phyloP scores from a whole-genome alignment of 192 early-diverging fungal species.

The Umbelopsis ramanniana region DNA sequence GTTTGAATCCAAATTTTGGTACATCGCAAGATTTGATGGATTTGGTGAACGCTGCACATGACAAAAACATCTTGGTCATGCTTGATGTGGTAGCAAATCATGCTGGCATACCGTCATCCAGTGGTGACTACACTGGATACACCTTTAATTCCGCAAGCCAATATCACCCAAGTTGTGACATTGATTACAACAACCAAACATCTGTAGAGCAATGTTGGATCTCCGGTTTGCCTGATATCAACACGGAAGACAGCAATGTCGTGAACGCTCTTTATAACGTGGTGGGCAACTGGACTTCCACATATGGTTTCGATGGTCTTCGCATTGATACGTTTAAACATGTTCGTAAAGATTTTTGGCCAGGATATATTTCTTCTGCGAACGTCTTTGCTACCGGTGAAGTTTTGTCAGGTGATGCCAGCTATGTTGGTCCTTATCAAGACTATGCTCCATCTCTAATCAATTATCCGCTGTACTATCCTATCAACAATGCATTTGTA shows the following conservation, averaged over 20 bases:
- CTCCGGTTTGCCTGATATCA: slow-evolving; percentile 32
- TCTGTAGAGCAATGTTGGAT: slow-evolving; percentile 41
- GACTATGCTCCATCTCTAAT: slow-evolving; percentile 24
- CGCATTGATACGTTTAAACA: slow-evolving; percentile 53
- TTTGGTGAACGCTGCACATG: slow-evolving; percentile 44
- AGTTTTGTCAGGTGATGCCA: slow-evolving; percentile 20
- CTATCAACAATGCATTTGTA: slow-evolving; percentile 18
- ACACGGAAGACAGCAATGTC: slow-evolving; percentile 48
- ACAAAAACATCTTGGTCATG: slow-evolving; percentile 46
- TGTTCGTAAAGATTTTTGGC: slow-evolving; percentile 47
- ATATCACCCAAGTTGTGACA: slow-evolving; percentile 30
- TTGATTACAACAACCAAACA: slow-evolving; percentile 36
- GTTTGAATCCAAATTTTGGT: slow-evolving; percentile 51
- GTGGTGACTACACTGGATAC: slow-evolving; percentile 32
- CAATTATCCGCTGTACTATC: slow-evolving; percentile 33
- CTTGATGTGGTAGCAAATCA: slow-evolving; percentile 52
- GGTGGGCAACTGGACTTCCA: slow-evolving; percentile 27
- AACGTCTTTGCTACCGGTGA: slow-evolving; percentile 46
- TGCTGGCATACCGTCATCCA: slow-evolving; percentile 28
- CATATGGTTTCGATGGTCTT: slow-evolving; percentile 49
- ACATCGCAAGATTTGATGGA: slow-evolving; percentile 41
- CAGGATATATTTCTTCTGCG: slow-evolving; percentile 27
- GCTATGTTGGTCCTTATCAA: slow-evolving; percentile 27
- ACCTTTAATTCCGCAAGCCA: slow-evolving; percentile 41
- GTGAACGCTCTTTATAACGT: slow-evolving; percentile 29